Evolutionary conservation across 306 rosid species (phyloP), one percentile per base, ranked within the genome.

Genomic region (Mucuna pruriens): DNA sequence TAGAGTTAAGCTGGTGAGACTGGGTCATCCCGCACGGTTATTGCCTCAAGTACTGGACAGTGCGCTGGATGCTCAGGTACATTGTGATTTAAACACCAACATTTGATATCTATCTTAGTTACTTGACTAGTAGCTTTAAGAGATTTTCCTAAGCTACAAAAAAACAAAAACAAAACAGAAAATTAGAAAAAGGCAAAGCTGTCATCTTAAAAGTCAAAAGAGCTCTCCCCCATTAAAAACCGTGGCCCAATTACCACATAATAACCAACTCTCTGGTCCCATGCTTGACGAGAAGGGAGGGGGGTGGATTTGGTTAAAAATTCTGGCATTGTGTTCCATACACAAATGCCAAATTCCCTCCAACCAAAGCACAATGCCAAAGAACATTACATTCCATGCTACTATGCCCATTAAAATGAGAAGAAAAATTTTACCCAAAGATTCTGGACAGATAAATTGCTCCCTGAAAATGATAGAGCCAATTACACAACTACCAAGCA

Each of bases 11-110:
- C 90, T 95, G 83, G 98, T 95, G 90, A 91, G 99, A 87, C 3
- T 95, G 83, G 99, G 99, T 68, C 99, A 95, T 84, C 99, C 99
- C 80, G 99, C 99, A 55, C 98, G 99, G 57, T 87, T 95, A 79
- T 91, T 95, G 85, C 98, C 99, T 79, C 99, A 95, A 93, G 97
- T 95, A 39, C 86, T 95, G 87, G 99, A 95, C 58, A 93, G 96
- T 84, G 99, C 99, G 54, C 84, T 95, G 85, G 99, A 95, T 83
- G 93, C 99, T 73, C 99, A 95, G 98, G 99, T 93, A 83, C 82
- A 29, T 23, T 29, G 65, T 52, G 77, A 61, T 7, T 57, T n/a
- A 40, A 23, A 85, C 45, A 68, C 61, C 61, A 42, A 69, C 57
- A 19, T 77, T 71, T 76, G 31, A 13, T 81, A 40, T 55, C 44